phyloP scores from a whole-genome alignment of 1,139 yeast genomes.

The Kodamaea arcana region DNA sequence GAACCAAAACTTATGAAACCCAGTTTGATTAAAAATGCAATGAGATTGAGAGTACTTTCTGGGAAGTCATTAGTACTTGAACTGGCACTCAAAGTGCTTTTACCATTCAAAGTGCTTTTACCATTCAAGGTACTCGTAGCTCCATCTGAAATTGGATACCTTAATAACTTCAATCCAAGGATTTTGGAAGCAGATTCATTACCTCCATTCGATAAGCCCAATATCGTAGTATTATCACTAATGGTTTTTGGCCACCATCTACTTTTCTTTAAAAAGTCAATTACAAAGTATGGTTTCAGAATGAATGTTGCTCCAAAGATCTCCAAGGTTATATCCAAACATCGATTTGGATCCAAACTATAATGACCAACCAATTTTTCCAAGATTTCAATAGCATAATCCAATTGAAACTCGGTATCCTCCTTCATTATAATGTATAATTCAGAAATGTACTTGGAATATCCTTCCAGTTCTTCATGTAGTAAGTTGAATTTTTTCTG shows the following conservation, averaged over 20 bases:
- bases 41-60: conserved; percentile 44
- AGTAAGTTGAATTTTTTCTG: conserved; percentile 69
- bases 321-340: conserved; percentile 59
- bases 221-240: conserved; percentile 29
- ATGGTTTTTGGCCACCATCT: conserved; percentile 61
- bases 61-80: conserved; percentile 32
- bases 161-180: conserved; percentile 52
- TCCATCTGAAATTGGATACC: conserved; percentile 15
- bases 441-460: conserved; percentile 58
- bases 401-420: conserved; percentile 40
- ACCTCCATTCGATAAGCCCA: conserved; percentile 40
- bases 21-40: conserved; percentile 58
- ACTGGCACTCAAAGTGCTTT: too few relatives aligned
- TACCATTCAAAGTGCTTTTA: too few relatives aligned
- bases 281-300: conserved; percentile 41
- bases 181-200: conserved; percentile 56
- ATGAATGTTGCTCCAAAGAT: conserved; percentile 44
- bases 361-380: conserved; percentile 71
- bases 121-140: not conserved
- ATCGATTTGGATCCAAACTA: conserved; percentile 70
- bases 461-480: conserved; percentile 83
- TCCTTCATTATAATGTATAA: conserved; percentile 41
- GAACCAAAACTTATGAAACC: conserved; percentile 66
- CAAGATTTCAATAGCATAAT: conserved; percentile 47
- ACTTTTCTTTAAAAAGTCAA: conserved; percentile 47